Percentiles rank a stretch among this genome's conserved stretches.
These are phyloP conservation scores for Aspergillus floridensis DNA, from an alignment of 2,329 filamentous ascomycete genomes.

Conservation along the genomic window DNA sequence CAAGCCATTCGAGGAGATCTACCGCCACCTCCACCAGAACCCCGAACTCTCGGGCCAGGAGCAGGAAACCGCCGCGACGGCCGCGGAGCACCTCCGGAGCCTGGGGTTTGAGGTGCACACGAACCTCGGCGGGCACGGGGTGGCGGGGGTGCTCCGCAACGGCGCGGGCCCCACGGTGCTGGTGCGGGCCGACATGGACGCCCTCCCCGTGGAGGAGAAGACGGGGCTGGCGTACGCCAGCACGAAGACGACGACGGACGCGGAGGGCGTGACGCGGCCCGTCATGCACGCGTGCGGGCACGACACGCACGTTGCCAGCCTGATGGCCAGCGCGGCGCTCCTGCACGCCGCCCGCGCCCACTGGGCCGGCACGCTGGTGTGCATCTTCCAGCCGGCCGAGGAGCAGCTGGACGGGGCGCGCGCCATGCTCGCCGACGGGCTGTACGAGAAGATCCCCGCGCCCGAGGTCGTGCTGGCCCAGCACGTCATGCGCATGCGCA, in stretches of 20 bases:
- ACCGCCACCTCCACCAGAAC: conserved; percentile 55
- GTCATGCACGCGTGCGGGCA: conserved; percentile 71
- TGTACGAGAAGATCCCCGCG: conserved; percentile 52
- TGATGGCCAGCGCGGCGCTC: conserved; percentile 56
- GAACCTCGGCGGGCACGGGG: conserved; percentile 58
- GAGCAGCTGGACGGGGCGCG: conserved; percentile 59
- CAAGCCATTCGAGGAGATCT: conserved; percentile 50
- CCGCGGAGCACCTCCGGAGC: conserved; percentile 42
- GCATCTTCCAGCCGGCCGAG: conserved; percentile 64
- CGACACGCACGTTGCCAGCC: conserved; percentile 61
- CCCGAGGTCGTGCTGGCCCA: conserved; percentile 58
- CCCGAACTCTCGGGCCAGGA: conserved; percentile 59
- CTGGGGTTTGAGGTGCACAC: conserved; percentile 47
- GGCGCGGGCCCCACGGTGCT: conserved; percentile 56
- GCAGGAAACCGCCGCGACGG: conserved; percentile 48
- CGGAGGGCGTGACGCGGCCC: conserved; percentile 50
- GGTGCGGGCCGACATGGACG: conserved; percentile 63
- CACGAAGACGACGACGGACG: conserved; percentile 42
- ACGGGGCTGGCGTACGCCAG: conserved; percentile 58
- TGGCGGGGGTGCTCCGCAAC: conserved; percentile 57
- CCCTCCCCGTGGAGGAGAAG: conserved; percentile 56
- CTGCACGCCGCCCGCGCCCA: conserved; percentile 41
- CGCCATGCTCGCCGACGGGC: conserved; percentile 59
- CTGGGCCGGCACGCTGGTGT: conserved; percentile 61
- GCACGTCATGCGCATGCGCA: conserved; percentile 52